Base-by-base conservation (phyloP, 2,329 filamentous ascomycete species). In the Colletotrichum theobromicola region DNA sequence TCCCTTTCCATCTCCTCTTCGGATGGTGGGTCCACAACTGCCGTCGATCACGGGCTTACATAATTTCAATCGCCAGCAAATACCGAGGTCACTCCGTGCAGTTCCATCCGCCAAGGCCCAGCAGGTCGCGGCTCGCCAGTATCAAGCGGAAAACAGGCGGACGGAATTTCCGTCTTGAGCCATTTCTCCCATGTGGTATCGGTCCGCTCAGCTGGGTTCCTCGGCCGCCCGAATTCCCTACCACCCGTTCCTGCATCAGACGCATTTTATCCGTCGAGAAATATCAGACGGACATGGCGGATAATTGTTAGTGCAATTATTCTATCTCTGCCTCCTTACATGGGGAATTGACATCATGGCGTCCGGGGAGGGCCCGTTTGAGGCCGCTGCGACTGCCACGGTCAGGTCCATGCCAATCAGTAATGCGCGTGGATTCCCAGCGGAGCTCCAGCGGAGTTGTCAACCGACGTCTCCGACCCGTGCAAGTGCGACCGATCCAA, bases 391-490 rank as follows among this genome's bases (percentile, higher is more conserved):
- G 21, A 53, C 37, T 72, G 34, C 61, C 68, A 34, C 68, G 57
- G 62, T 64, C 63, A 42, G 32, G 68, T 32, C 72, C 72, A 67
- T 74, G 68, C 61, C 68, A 67, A 63, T 72, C 62, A 72, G 55
- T 61, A 71, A 63, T 74, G 72, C 57, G 68, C 62, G 72, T 75
- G 72, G 72, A 50, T 75, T 75, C 46, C 50, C 18, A 75, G 72
- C 68, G 72, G 69, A 75, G 72, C 68, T 72, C 42, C 60, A 63
- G 72, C 72, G 72, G 72, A 60, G 62, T 67, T 72, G 61, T 26
- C 57, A 72, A 72, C 72, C 68, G 72, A 75, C 34, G 63, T 62
- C 62, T 75, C 72, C 72, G 68, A 69, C 42, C 58, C 57, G 66
- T 67, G 61, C 57, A 26, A 67, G 55, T 74, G 68, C 37, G 46